Base-by-base conservation (phyloP, 768 basidiomycete species). In the Boletus bicolor region DNA sequence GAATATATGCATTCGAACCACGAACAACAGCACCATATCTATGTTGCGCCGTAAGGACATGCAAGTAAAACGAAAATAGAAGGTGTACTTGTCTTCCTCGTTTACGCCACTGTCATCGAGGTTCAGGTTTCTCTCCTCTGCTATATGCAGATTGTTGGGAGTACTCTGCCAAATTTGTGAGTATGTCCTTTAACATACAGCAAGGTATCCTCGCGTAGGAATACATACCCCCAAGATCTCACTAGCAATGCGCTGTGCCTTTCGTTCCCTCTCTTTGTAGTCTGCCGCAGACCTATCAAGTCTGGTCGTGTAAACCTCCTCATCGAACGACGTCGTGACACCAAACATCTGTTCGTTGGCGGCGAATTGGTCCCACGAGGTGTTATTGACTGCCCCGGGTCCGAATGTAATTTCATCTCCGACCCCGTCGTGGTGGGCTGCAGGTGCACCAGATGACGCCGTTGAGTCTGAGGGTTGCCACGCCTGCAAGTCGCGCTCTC, bases 1-100 rank as follows among this genome's bases (percentile, higher is more conserved):
- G 97, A 38, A 98, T 83, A 69, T 99, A 99, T 26, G 95, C 96
- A 65, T 89, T 89, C 17, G 87, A 79, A 34, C 86, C 81, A 54
- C 97, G 89, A 48, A 90, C 86, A 32, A 98, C 97, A 28, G 93
- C 94, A 54, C 91, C 90, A 68, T 93, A 98, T 72, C 94, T 97
- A 67, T 41, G 32, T 38, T 32, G 51, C 21, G 10, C 41, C 0
- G 36, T 70, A 56, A 70, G 69, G 50, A 72, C 57, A 56, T 53
- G 36, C 42, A 54, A 44, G 54, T 47, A 49, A 51, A 48, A 57
- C 43, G 48, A 60, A 38, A 61, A 57, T 35, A 17, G 43, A 45
- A 68, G 7, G 68, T 83, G 65, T 59, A 98, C 96, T 92, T 95
- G 76, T 98, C 96, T 73, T 99, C 97, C 75, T 99, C 97, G 68